These are phyloP conservation scores for Friedmanniomyces simplex DNA, from an alignment of 495 filamentous ascomycete genomes.

Conservation along the genomic window DNA sequence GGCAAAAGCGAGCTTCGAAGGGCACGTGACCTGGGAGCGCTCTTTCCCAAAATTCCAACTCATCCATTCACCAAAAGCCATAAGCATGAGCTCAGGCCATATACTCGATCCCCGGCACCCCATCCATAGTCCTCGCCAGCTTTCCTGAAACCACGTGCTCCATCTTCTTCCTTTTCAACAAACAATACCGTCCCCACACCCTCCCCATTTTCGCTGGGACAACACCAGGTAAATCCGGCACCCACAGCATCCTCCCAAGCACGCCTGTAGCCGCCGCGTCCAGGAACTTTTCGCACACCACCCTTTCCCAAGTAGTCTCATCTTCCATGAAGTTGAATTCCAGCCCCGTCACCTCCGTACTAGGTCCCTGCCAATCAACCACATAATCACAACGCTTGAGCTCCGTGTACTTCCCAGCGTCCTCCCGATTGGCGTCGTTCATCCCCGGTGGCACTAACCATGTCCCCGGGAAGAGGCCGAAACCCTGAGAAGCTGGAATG, in stretches of 20 bases:
- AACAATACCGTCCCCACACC: slow-evolving; percentile 75
- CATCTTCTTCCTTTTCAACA: slow-evolving; percentile 38
- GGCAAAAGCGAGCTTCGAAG: background rate
- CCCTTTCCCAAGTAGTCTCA: slow-evolving; percentile 55
- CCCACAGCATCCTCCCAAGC: slow-evolving; percentile 71
- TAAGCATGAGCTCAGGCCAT: background rate
- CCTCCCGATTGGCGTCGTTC: slow-evolving; percentile 87
- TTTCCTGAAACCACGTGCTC: background rate
- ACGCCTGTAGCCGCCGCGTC: slow-evolving; percentile 65
- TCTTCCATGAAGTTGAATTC: slow-evolving; percentile 72
- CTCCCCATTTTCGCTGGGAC: slow-evolving; percentile 59
- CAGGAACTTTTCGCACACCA: slow-evolving; percentile 67
- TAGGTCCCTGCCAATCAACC: slow-evolving; percentile 75
- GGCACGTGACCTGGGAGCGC: background rate
- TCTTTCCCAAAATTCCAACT: no score
- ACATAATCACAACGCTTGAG: slow-evolving; percentile 68
- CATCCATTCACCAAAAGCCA: no score
- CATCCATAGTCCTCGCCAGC: background rate
- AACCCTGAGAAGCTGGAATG: slow-evolving; percentile 45
- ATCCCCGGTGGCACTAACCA: slow-evolving; percentile 74
- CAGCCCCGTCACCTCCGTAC: slow-evolving; percentile 38
- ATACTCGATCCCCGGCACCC: slow-evolving; percentile 5
- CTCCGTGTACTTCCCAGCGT: slow-evolving; percentile 73
- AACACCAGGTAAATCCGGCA: slow-evolving; percentile 55
- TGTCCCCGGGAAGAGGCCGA: slow-evolving; percentile 55